Evolutionary conservation across 768 basidiomycete genomes (phyloP), one percentile per base, ranked within the genome.

Genomic region (Mycena polygramma): DNA sequence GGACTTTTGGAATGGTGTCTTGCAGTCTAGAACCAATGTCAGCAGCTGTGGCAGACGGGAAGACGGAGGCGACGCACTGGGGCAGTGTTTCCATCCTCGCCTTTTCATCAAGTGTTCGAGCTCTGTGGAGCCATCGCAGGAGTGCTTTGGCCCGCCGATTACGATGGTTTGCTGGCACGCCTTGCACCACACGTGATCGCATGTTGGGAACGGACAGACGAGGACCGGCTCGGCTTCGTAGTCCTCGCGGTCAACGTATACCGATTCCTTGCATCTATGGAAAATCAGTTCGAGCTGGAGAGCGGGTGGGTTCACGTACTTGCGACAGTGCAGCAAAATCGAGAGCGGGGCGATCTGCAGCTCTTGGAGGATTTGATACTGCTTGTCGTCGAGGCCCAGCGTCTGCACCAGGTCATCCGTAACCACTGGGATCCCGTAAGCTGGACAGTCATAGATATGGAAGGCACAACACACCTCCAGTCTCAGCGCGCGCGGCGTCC

Each of bases 31-130:
- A 24, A 24, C 15, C 20, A 66, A n/a, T 51, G 22, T 68, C 58
- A 35, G 46, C 22, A 6, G 15, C 45, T 22, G 35, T 1, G 49
- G 43, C 37, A 39, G 30, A 30, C 6, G 4, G n/a, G 3, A 48
- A 6, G 20, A 39, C 10, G 19, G 14, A 49, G 13, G 3, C 22
- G 17, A 24, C 66, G 45, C 19, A 82, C 91, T 88, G 68, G 91
- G 89, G 75, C 91, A 92, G 61, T 85, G 83, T 68, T 87, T 89
- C 91, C 91, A 92, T 7, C 90, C 90, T 22, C 82, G 78, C 73
- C 81, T 70, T 46, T 79, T 75, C 87, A 90, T 88, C 52, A 90
- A 68, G 58, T 84, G 78, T 5, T 85, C 82, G 10, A 91, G 81
- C 73, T 91, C 90, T 2, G 82, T 81, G 15, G 86, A 81, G 6